Conservation (phyloP, 495 filamentous ascomycete genomes). For the Ascobolus immersus region DNA sequence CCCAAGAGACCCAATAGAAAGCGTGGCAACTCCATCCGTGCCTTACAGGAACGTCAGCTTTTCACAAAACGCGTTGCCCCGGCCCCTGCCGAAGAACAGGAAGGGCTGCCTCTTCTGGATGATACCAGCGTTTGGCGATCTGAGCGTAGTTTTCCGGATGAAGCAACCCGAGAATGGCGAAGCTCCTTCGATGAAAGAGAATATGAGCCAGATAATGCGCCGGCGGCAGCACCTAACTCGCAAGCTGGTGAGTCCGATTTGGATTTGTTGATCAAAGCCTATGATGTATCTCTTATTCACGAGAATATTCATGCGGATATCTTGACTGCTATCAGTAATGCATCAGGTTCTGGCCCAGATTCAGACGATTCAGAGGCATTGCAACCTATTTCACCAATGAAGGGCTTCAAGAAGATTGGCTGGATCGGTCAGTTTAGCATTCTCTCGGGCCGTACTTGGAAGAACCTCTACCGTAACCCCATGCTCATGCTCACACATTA, state of each 20-base stretch:
- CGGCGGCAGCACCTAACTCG: constrained; percentile 20
- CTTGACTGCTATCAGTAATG: constrained; percentile 35
- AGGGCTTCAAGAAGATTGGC: constrained; percentile 60
- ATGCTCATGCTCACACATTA: constrained; percentile 99
- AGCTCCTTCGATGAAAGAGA: constrained; percentile 40
- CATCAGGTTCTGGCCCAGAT: constrained; percentile 31
- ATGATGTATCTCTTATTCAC: constrained; percentile 54
- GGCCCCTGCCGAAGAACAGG: constrained; percentile 35
- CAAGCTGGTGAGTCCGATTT: constrained; percentile 44
- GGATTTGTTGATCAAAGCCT: constrained; percentile 53
- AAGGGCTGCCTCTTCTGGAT: constrained; percentile 41
- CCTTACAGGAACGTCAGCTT: constrained; percentile 63
- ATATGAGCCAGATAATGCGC: constrained; percentile 50
- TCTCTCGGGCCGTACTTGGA: constrained; percentile 77
- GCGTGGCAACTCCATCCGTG: constrained; percentile 13
- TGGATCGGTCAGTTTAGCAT: constrained; percentile 62
- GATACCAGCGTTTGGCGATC: constrained; percentile 28
- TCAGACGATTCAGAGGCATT: not conserved
- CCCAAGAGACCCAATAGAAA: constrained; percentile 5
- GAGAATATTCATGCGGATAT: constrained; percentile 60
- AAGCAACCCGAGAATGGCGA: too few relatives aligned
- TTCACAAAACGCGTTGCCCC: constrained; percentile 52
- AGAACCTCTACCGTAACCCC: constrained; percentile 89
- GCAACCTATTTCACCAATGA: constrained; percentile 21
- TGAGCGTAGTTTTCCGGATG: too few relatives aligned